Base-by-base conservation (phyloP, 306 rosid genomes). In the Clitoria ternatea region DNA sequence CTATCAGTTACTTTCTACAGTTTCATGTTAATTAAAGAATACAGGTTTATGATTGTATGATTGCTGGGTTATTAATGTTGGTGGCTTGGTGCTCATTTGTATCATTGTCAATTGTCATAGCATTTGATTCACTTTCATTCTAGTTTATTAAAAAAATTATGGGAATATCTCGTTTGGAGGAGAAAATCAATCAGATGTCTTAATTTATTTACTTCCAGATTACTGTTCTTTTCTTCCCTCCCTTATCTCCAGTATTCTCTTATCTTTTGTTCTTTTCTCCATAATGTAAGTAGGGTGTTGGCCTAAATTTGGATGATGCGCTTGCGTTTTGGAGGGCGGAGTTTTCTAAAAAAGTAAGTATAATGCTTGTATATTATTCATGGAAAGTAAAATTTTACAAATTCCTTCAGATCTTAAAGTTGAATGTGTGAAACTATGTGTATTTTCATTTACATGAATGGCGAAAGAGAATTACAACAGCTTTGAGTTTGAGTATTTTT, bases 241-340 rank as follows among this genome's bases (percentile, higher is more conserved):
- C 22, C 22, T 53, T 65, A 23, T 49, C 43, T 68, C 20, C 53
- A 2, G 13, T 40, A 54, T 43, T 65, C 42, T 54, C 47, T 62
- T 6, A 54, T 62, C 19, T 6, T 37, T 62, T 71, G 32, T 52
- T 42, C 3, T 15, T 59, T 66, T 61, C 70, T 86, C 56, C 15
- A 53, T 40, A 26, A 47, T 64, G 48, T 61, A 26, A 70, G 42
- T 62, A 94, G 96, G 95, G 99, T 78, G 96, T 89, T 85, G 97
- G 99, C 45, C 84, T 94, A 84, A 94, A 87, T 77, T 72, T 94
- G 76, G 99, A 94, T 54, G 99, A 94, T 69, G 91, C 99, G 27
- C 90, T 94, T 83, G 90, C 91, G 1, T 91, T 94, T 80, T 94
- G 99, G 99, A 91, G 83, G 85, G 83, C 86, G 3, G 99, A 91